phyloP scores from a whole-genome alignment of 2,329 filamentous ascomycete genomes.

The Botrytis paeoniae region DNA sequence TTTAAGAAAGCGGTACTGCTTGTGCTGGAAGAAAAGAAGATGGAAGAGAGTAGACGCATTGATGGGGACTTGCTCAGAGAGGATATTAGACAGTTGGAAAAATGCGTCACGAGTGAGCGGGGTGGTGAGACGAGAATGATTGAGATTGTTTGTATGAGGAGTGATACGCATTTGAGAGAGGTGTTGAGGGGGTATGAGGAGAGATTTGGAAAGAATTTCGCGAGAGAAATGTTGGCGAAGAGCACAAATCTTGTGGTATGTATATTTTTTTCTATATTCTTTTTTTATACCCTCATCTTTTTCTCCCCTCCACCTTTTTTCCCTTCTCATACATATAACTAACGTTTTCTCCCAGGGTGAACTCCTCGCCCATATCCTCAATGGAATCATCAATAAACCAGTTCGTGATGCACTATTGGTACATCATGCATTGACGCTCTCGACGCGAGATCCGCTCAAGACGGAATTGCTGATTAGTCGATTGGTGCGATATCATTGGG shows the following conservation, averaged over 20 bases:
- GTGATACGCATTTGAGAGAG: conserved; percentile 77
- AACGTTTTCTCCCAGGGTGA: conserved; percentile 63
- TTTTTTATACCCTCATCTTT: background rate
- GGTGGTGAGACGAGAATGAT: conserved; percentile 90
- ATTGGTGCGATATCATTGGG: conserved; percentile 90
- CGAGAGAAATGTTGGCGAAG: conserved; percentile 80
- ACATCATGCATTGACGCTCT: conserved; percentile 80
- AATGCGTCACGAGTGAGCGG: conserved; percentile 65
- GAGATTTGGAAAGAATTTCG: conserved; percentile 76
- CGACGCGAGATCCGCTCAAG: conserved; percentile 62
- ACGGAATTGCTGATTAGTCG: conserved; percentile 85
- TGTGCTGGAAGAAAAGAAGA: conserved; percentile 76
- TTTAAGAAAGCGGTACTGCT: conserved; percentile 86
- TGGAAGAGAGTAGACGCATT: conserved; percentile 60
- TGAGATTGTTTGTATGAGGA: conserved; percentile 74
- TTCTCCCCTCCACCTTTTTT: conserved; percentile 10
- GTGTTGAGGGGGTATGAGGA: conserved; percentile 75
- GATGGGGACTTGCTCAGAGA: conserved; percentile 55
- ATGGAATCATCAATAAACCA: conserved; percentile 93
- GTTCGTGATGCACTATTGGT: conserved; percentile 89
- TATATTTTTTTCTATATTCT: conserved; percentile 33
- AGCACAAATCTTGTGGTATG: conserved; percentile 89
- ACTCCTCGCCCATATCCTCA: conserved; percentile 89
- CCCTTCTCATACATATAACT: background rate
- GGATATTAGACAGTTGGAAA: conserved; percentile 71